phyloP scores from a whole-genome alignment of 2,329 filamentous ascomycete species.

The Aotearoamyces nothofagi region DNA sequence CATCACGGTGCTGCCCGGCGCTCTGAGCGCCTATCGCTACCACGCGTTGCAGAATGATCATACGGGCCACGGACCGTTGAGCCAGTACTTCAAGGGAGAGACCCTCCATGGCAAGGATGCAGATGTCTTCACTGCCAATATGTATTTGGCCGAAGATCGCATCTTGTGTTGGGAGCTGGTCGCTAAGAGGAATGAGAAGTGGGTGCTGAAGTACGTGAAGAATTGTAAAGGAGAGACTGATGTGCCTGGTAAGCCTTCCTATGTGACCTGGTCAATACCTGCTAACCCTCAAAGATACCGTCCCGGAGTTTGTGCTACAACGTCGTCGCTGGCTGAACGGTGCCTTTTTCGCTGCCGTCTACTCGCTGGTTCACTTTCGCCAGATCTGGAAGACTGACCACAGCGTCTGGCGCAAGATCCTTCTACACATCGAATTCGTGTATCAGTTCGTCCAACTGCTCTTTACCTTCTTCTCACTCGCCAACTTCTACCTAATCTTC shows the following conservation, averaged over 20 bases:
- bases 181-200: constrained; percentile 84
- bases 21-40: constrained; percentile 88
- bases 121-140: constrained; percentile 94
- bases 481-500: constrained; percentile 98
- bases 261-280: background rate
- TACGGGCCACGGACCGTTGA: constrained; percentile 85
- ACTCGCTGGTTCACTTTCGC: constrained; percentile 86
- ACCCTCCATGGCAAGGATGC: constrained; percentile 92
- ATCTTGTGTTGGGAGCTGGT: constrained; percentile 92
- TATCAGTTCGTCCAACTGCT: constrained; percentile 87
- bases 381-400: constrained; percentile 93
- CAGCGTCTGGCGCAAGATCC: constrained; percentile 71
- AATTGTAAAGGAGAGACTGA: constrained; percentile 94
- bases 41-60: constrained; percentile 94
- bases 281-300: constrained; percentile 43
- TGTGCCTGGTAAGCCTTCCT: constrained; percentile 62
- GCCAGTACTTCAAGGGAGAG: constrained; percentile 98
- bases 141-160: constrained; percentile 83
- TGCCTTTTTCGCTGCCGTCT: constrained; percentile 96
- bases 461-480: constrained; percentile 95
- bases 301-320: constrained; percentile 95
- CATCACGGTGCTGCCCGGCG: constrained; percentile 91
- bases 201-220: constrained; percentile 97
- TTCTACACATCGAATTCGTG: constrained; percentile 87
- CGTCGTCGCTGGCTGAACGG: constrained; percentile 95